phyloP scores from a whole-genome alignment of 2,329 filamentous ascomycete genomes.

The Myotisia sp. region DNA sequence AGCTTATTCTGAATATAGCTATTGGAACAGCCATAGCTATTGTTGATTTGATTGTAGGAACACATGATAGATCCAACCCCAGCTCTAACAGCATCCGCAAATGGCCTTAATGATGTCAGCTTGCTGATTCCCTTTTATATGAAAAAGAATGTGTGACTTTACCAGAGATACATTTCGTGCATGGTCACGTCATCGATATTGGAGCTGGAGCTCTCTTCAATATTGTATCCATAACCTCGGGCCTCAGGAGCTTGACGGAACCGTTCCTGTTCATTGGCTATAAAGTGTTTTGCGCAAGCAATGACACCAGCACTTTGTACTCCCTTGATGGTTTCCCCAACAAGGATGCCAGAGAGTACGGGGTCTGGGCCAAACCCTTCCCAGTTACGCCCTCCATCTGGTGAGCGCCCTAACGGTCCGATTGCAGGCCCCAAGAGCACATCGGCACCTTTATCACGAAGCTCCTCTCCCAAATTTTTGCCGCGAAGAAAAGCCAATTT shows the following conservation, averaged over 20 bases:
- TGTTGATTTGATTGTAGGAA: conserved; percentile 58
- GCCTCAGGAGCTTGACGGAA: conserved; percentile 51
- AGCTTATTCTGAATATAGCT: conserved; percentile 45
- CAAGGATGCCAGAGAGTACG: conserved; percentile 56
- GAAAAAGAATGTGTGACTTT: conserved; percentile 6
- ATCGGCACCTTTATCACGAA: conserved; percentile 59
- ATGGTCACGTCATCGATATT: conserved; percentile 52
- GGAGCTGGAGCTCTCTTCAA: conserved; percentile 46
- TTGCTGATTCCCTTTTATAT: background rate
- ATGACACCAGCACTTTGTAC: conserved; percentile 73
- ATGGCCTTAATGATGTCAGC: conserved; percentile 36
- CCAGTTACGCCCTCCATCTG: conserved; percentile 59
- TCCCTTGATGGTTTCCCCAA: conserved; percentile 59
- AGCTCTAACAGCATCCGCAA: conserved; percentile 52
- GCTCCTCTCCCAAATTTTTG: conserved; percentile 59
- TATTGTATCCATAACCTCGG: conserved; percentile 45
- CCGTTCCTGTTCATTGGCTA: conserved; percentile 61
- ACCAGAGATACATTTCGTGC: conserved; percentile 50
- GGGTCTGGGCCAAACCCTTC: conserved; percentile 56
- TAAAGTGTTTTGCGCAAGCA: conserved; percentile 67
- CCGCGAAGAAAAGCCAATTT: conserved; percentile 54
- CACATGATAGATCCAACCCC: conserved; percentile 57
- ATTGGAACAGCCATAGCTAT: conserved; percentile 54
- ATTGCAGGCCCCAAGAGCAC: conserved; percentile 65
- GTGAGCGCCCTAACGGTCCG: conserved; percentile 54